Conservation (phyloP, 2,329 filamentous ascomycete species). For the Clathrospora elynae region DNA sequence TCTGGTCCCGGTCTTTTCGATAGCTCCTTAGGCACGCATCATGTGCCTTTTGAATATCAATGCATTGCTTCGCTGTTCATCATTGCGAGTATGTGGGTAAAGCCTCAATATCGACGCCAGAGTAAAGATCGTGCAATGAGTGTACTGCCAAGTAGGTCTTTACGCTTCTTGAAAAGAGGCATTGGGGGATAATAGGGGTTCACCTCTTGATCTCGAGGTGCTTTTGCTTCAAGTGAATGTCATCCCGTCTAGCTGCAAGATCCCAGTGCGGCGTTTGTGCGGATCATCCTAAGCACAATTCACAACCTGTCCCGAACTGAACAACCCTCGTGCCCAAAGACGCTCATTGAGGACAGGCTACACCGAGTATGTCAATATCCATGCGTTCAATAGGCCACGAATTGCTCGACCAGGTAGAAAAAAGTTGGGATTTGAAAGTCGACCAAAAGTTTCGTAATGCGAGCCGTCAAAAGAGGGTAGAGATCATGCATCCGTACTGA, state of each 20-base stretch:
- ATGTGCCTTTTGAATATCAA: too few relatives aligned
- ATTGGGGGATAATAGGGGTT: too few relatives aligned
- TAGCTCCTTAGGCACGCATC: too few relatives aligned
- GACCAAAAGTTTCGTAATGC: slow-evolving; percentile 16
- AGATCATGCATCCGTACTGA: slow-evolving; percentile 3
- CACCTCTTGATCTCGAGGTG: too few relatives aligned
- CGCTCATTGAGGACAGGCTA: slow-evolving; percentile 1
- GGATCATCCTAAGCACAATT: slow-evolving; percentile 3
- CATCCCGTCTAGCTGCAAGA: slow-evolving; percentile 12
- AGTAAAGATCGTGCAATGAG: too few relatives aligned
- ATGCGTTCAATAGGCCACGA: slow-evolving; percentile 4
- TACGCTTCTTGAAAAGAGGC: too few relatives aligned
- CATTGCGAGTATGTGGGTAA: too few relatives aligned
- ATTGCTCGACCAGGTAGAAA: not conserved
- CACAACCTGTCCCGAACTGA: slow-evolving; percentile 5
- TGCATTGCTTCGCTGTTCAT: too few relatives aligned
- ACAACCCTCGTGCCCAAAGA: not conserved
- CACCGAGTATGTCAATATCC: slow-evolving; percentile 5
- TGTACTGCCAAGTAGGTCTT: too few relatives aligned
- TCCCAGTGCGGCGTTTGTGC: slow-evolving; percentile 8
- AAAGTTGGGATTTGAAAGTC: slow-evolving; percentile 9
- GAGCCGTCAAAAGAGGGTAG: slow-evolving; percentile 7
- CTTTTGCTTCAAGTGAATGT: too few relatives aligned
- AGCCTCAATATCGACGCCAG: too few relatives aligned
- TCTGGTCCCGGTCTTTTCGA: too few relatives aligned